phyloP scores from a whole-genome alignment of 495 filamentous ascomycete genomes.

The Penicillium canariense region DNA sequence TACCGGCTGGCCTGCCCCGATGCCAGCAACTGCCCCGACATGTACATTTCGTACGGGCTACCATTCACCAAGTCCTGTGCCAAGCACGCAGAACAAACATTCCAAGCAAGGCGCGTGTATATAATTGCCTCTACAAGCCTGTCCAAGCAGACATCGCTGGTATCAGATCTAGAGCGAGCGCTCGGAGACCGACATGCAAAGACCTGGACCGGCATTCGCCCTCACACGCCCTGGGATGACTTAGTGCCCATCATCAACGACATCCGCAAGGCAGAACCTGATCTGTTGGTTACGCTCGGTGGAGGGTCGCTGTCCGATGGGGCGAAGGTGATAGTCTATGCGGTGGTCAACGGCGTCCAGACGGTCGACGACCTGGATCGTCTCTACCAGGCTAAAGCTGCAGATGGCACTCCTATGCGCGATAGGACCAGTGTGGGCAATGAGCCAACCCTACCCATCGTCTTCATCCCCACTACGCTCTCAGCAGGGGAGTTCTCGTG shows the following conservation, averaged over 20 bases:
- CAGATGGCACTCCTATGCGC: not conserved
- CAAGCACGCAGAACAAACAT: not conserved
- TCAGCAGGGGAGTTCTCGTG: slow-evolving; percentile 3
- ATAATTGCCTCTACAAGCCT: slow-evolving; percentile 3
- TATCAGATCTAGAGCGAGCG: not conserved
- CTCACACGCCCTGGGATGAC: slow-evolving; percentile 4
- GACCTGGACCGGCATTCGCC: slow-evolving; percentile 1
- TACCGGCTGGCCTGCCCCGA: slow-evolving; percentile 1
- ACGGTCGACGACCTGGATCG: slow-evolving; percentile 1
- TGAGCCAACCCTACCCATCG: slow-evolving; percentile 66
- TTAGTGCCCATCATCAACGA: not conserved
- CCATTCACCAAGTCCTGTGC: slow-evolving; percentile 1
- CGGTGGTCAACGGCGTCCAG: not conserved
- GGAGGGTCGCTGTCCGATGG: not conserved
- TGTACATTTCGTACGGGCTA: not conserved
- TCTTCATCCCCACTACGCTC: slow-evolving; percentile 40
- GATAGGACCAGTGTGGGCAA: slow-evolving; percentile 50
- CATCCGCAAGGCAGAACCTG: slow-evolving; percentile 1
- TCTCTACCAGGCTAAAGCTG: not conserved
- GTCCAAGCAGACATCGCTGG: not conserved
- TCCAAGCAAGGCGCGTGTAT: slow-evolving; percentile 3
- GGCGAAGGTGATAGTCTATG: slow-evolving; percentile 1
- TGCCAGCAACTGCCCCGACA: not conserved
- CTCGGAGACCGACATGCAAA: slow-evolving; percentile 5
- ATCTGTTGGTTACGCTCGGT: slow-evolving; percentile 1